Percentiles rank a stretch among this genome's conserved stretches.
phyloP scores from a whole-genome alignment of 768 basidiomycete genomes.

The Amanita molliuscula region DNA sequence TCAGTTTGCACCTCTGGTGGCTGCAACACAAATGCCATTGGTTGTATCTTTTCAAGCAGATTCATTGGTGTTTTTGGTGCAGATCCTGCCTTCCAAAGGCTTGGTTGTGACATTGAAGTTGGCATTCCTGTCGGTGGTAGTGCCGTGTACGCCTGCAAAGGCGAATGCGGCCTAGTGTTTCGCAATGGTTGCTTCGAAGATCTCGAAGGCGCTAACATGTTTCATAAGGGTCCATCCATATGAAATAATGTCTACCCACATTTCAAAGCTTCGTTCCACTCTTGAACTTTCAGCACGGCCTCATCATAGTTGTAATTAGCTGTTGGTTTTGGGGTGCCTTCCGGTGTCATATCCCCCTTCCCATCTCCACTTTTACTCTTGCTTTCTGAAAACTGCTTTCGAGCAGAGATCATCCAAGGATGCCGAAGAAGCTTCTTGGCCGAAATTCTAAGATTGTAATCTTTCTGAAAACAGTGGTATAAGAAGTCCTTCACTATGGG shows the following conservation, averaged over 20 bases:
- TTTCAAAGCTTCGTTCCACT: conserved; percentile 97
- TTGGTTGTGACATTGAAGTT: conserved; percentile 18
- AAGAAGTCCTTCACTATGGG: conserved; percentile 95
- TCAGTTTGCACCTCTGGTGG: conserved; percentile 82
- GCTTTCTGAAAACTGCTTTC: conserved; percentile 54
- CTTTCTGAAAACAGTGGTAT: conserved; percentile 97
- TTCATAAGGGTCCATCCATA: conserved; percentile 8
- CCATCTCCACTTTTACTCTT: conserved; percentile 22
- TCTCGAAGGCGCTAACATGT: conserved; percentile 51
- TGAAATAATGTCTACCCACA: conserved; percentile 34
- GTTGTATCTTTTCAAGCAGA: conserved; percentile 46
- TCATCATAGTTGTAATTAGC: conserved; percentile 91
- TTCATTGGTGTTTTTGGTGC: conserved; percentile 21
- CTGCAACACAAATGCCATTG: conserved; percentile 55
- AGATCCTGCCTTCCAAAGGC: conserved; percentile 24
- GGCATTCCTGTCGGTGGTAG: conserved; percentile 20
- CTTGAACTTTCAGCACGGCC: conserved; percentile 89
- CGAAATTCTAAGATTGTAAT: conserved; percentile 86
- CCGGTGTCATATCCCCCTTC: conserved; percentile 23
- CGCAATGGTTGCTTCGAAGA: conserved; percentile 59
- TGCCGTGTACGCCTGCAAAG: conserved; percentile 31
- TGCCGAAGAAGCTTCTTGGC: conserved; percentile 89
- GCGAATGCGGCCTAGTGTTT: conserved; percentile 34
- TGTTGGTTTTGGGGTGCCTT: conserved; percentile 32
- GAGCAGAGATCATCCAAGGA: conserved; percentile 90